phyloP scores from a whole-genome alignment of 2,329 filamentous ascomycete genomes.

The Lecanicillium sp. region DNA sequence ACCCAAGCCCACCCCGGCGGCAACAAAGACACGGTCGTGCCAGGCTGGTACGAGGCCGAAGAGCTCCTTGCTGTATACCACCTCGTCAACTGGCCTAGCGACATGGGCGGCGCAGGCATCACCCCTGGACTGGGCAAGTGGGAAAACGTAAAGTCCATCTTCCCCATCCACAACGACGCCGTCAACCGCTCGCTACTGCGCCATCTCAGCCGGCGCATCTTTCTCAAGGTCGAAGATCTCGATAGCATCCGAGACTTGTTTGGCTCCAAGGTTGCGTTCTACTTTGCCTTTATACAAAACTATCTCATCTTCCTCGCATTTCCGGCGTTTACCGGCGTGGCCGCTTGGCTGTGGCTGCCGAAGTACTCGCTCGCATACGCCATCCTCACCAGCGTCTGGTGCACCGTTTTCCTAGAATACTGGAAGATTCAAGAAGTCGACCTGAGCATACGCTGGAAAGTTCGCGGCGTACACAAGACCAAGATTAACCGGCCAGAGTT shows the following conservation, averaged over 20 bases:
- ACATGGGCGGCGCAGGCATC: constrained; percentile 55
- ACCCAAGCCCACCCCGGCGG: constrained; percentile 53
- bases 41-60: constrained; percentile 52
- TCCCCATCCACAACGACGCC: constrained; percentile 53
- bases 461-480: constrained; percentile 59
- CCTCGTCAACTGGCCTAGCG: constrained; percentile 50
- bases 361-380: constrained; percentile 66
- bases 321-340: constrained; percentile 59
- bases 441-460: constrained; percentile 64
- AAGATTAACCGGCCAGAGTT: constrained; percentile 61
- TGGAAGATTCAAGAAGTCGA: constrained; percentile 73
- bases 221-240: constrained; percentile 42
- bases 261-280: constrained; percentile 64
- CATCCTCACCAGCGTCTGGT: constrained; percentile 59
- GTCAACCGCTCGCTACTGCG: constrained; percentile 49
- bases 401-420: constrained; percentile 67
- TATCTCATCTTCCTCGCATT: constrained; percentile 67
- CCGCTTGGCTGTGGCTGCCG: constrained; percentile 60
- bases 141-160: constrained; percentile 53
- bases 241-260: constrained; percentile 55
- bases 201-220: constrained; percentile 45
- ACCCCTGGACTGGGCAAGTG: constrained; percentile 50
- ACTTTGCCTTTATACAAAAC: constrained; percentile 75
- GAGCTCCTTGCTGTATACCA: constrained; percentile 64
- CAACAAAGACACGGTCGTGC: constrained; percentile 43